Evolutionary conservation across 2,329 filamentous ascomycete genomes (phyloP), one percentile per base, ranked within the genome.

Genomic region (Colletotrichum simmondsii): DNA sequence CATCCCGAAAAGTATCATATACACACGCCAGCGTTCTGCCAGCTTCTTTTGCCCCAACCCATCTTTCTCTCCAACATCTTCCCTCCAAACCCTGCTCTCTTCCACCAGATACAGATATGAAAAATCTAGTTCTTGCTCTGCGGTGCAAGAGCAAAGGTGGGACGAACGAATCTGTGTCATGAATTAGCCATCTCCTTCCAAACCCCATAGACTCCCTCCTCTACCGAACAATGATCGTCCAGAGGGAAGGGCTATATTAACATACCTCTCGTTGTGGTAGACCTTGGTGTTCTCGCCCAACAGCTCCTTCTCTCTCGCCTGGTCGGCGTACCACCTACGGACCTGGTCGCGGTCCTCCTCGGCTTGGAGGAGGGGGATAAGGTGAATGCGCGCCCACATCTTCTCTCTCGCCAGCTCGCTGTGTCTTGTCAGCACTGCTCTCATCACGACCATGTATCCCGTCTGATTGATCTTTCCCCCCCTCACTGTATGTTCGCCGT

Each of bases 311-410:
- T 98, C 97, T 76, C 97, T 90, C 76, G 92, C 92, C 89, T 95
- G 92, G 84, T 97, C 94, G 71, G 97, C 97, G 76, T 93, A 90
- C 84, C 96, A 90, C 80, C 96, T 89, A 77, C 97, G 91, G 75
- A 98, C 95, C 82, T 96, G 93, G 85, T 99, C 97, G 74, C 97
- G 93, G 87, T 99, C 97, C 84, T 98, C 95, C 82, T 99, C 97
- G 69, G 97, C 97, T 83, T 98, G 96, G 75, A 99, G 91, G 75
- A 98, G 87, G 71, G 97, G 97, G 80, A 96, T 97, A 76, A 99
- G 89, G 85, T 98, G 92, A 85, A 99, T 97, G 81, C 97, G 93
- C 74, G 94, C 91, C 97, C 97, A 99, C 91, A 98, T 97, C 89
- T 98, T 99, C 82, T 99, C 97, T 79, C 97, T 94, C 75, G 92